A percentile compares a stretch with the other conserved stretches of the same genome.
phyloP scores from a whole-genome alignment of 192 early-diverging fungal species.

The Borealophlyctis nickersoniae region DNA sequence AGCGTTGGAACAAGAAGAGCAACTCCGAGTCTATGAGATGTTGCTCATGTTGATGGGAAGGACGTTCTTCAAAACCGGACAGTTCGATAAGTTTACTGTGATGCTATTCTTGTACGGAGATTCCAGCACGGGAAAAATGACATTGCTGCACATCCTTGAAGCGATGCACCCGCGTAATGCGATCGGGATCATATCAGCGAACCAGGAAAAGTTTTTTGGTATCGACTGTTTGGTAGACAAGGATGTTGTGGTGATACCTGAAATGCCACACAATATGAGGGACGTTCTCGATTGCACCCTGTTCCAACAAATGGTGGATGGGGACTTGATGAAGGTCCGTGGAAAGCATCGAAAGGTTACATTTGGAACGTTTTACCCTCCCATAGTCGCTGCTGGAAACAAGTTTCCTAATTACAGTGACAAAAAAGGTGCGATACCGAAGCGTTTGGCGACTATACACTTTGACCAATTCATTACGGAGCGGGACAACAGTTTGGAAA shows the following conservation, averaged over 20 bases:
- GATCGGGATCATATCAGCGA: slow-evolving; percentile 6
- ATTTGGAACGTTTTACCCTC: slow-evolving; percentile 1
- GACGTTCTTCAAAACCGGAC: slow-evolving; percentile 3
- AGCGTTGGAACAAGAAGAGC: neutral
- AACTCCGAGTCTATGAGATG: neutral
- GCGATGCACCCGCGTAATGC: neutral
- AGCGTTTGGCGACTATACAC: neutral
- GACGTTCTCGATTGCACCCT: slow-evolving; percentile 2
- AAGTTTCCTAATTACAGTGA: neutral
- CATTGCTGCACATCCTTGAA: neutral
- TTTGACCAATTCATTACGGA: neutral
- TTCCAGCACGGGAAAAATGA: neutral
- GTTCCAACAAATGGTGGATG: slow-evolving; percentile 15
- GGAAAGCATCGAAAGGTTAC: slow-evolving; percentile 6
- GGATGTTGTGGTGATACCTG: slow-evolving; percentile 7
- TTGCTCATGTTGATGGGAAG: slow-evolving; percentile 6
- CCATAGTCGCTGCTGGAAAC: slow-evolving; percentile 11
- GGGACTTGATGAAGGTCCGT: slow-evolving; percentile 2
- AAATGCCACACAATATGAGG: slow-evolving; percentile 1
- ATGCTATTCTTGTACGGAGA: neutral
- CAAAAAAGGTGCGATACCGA: slow-evolving; percentile 2
- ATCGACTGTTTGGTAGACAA: slow-evolving; percentile 11
- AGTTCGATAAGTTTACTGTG: slow-evolving; percentile 3
- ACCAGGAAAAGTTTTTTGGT: slow-evolving; percentile 5
- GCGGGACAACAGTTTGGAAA: neutral